Evolutionary conservation across 495 filamentous ascomycete genomes (phyloP), one percentile per base, ranked within the genome.

Genomic region (Podospora pseudoanserina): DNA sequence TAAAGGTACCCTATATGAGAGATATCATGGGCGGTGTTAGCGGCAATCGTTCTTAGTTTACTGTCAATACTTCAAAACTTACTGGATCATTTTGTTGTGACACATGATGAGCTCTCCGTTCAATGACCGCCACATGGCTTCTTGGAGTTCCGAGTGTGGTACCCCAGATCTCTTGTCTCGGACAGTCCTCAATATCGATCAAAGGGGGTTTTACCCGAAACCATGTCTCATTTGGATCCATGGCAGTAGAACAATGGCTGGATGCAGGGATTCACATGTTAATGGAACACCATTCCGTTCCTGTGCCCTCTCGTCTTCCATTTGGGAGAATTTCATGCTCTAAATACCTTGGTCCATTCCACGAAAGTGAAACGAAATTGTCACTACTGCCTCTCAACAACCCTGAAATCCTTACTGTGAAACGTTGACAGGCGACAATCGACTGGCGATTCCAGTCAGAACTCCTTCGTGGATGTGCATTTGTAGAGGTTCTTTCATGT

Each of bases 1-100:
- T 49, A 49, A 18, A 5, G 30, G 30, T 6, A 32, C 54, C 15
- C 15, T 56, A 56, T 18, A 20, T 58, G 55, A 19, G n/a, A 58
- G n/a, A 26, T 58, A 26, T 58, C 55, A 58, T 26, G 55, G 55
- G n/a, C n/a, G 55, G 55, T 49, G 39, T 49, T 49, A 58, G n/a
- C n/a, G 55, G n/a, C 23, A 19, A 20, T 58, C 23, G 15, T 15
- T 20, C n/a, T 20, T 20, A 56, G 54, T 58, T 58, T 26, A 58
- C 23, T 58, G n/a, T 20, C n/a, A 58, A 58, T 58, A 20, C 16
- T 18, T 18, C 54, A 56, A 0, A 20, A 4, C 6, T 56, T 1
- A 32, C 30, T 32, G 4, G 30, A 5, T 32, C 30, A 6, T 23
- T 23, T 23, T 23, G 23, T 1, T 1, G 23, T 23, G 23, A 23